Conservation (phyloP, 805 yeast species). For the Yueomyces sp. region DNA sequence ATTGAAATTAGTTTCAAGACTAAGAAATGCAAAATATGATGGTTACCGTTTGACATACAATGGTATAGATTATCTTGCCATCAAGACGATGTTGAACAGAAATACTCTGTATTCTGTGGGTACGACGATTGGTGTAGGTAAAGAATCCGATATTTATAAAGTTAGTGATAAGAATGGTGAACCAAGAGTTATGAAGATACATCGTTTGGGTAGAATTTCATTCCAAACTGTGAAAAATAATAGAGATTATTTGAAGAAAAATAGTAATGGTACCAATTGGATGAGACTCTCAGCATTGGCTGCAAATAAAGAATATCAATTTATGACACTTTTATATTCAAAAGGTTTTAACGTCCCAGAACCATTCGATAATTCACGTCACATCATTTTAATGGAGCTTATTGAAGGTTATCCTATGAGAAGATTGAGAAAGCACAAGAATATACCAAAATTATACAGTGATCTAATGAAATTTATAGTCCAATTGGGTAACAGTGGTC, state of each 20-base stretch:
- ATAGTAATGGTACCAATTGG: conserved; percentile 73
- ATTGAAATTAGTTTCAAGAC: conserved; percentile 57
- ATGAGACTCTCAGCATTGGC: conserved; percentile 83
- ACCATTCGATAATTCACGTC: conserved; percentile 84
- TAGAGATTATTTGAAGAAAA: conserved; percentile 67
- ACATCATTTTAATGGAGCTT: conserved; percentile 85
- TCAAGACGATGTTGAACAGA: conserved; percentile 68
- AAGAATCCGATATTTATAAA: conserved; percentile 89
- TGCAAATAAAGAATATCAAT: conserved; percentile 84
- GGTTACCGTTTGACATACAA: conserved; percentile 82
- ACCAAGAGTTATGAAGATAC: conserved; percentile 75
- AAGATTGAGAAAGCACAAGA: conserved; percentile 54
- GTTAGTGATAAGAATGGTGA: conserved; percentile 55
- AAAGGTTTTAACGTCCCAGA: conserved; percentile 79
- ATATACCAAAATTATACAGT: conserved; percentile 62
- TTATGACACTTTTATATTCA: conserved; percentile 61
- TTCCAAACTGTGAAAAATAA: conserved; percentile 87
- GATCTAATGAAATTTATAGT: conserved; percentile 82
- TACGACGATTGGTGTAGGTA: conserved; percentile 87
- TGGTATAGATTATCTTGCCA: conserved; percentile 87
- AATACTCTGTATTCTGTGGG: conserved; percentile 69
- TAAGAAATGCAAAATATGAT: conserved; percentile 88
- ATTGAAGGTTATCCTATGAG: conserved; percentile 87
- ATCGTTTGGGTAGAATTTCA: conserved; percentile 87
- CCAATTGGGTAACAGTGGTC: conserved; percentile 70